These are phyloP conservation scores for Neoboletus subvelutipes DNA, from an alignment of 768 basidiomycete genomes.

Conservation along the genomic window DNA sequence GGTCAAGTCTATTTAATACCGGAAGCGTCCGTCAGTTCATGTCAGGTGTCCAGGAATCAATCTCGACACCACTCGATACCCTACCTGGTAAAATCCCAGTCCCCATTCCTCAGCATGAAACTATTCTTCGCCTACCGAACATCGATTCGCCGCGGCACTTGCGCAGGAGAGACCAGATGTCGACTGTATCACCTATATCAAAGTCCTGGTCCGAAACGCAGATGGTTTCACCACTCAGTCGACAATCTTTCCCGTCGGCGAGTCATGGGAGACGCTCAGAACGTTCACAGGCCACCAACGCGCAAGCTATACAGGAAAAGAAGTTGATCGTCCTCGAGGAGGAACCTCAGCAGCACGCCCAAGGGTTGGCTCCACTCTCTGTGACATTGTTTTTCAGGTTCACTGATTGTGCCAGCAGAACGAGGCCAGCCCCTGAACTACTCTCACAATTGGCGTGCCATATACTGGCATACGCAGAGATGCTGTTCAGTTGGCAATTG, in stretches of 20 bases:
- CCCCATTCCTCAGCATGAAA: constrained; percentile 24
- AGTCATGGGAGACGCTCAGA: constrained; percentile 40
- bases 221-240: constrained; percentile 22
- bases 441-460: constrained; percentile 51
- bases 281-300: constrained; percentile 42
- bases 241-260: constrained; percentile 42
- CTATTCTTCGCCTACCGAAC: constrained; percentile 21
- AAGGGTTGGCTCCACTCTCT: constrained; percentile 9
- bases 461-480: constrained; percentile 70
- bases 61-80: constrained; percentile 38
- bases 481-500: constrained; percentile 72
- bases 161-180: constrained; percentile 28
- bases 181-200: constrained; percentile 38
- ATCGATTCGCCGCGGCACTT: constrained; percentile 31
- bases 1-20: constrained; percentile 76
- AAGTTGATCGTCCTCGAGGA: constrained; percentile 39
- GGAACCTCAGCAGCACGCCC: constrained; percentile 13
- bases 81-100: constrained; percentile 24
- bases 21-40: constrained; percentile 69
- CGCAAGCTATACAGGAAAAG: constrained; percentile 35
- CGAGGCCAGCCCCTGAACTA: constrained; percentile 20
- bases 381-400: background rate
- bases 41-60: constrained; percentile 54
- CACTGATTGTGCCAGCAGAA: constrained; percentile 6
- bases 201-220: constrained; percentile 60